Evolutionary conservation across 768 basidiomycete species (phyloP), one percentile per base, ranked within the genome.

Genomic region (Tricholoma sp.): DNA sequence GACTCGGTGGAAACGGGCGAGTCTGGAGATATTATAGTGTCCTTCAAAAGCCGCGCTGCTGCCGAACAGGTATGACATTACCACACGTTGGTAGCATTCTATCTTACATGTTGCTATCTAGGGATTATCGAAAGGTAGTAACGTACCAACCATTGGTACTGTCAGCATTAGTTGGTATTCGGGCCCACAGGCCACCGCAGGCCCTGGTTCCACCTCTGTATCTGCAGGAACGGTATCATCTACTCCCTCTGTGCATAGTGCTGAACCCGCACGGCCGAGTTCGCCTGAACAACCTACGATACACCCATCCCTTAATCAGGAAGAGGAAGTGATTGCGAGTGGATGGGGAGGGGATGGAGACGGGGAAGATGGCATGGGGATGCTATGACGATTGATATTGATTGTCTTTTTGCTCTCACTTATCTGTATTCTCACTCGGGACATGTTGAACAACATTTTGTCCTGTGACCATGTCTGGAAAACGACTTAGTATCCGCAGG

Each of bases 311-410:
- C 74, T 65, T 34, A 57, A 65, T 29, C 67, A 78, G 34, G 87
- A 87, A 57, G 87, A 88, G 64, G 87, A 85, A 65, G 65, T 80
- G 6, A 76, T 82, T 5, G 82, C 82, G 4, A 85, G 80, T 61
- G 86, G 88, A 20, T 89, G 88, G 88, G 88, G 87, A n/a, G 84
- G 77, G 52, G 80, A 79, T 24, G 82, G 76, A 41, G 83, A 85
- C 51, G 86, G 81, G 53, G 87, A 82, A 61, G 85, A 89, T 64
- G 84, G 82, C 45, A 89, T 90, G 85, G 86, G 88, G 39, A 84
- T 89, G 80, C 64, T 83, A 45, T 79, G 64, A 72, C 37, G 39
- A 53, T 28, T 42, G 52, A 41, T 7, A 9, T 9, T 49, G 15
- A 2, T 28, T 45, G 44, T 10, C 1, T 45, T 28, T 42, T 18